Conservation (phyloP, 352 stramenopile species). For the Blastocystis sp. region DNA sequence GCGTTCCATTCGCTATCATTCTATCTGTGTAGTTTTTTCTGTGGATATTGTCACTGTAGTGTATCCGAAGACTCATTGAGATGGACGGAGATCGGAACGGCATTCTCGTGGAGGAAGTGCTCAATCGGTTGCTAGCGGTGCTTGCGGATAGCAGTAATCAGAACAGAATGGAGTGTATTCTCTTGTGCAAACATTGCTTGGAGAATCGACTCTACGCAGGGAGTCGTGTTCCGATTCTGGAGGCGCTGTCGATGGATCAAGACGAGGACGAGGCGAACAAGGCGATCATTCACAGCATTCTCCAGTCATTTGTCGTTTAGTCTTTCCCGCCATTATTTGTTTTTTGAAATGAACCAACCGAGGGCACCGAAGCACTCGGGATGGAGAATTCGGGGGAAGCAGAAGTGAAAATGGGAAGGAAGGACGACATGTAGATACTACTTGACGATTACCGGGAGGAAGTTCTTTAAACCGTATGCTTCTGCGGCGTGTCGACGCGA, state of each 20-base stretch:
- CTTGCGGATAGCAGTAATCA: background rate
- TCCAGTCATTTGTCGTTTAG: background rate
- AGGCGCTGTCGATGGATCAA: background rate
- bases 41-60: background rate
- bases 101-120: background rate
- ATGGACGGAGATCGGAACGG: conserved; percentile 42
- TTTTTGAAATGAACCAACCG: background rate
- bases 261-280: background rate
- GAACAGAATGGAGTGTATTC: background rate
- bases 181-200: conserved; percentile 8
- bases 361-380: conserved; percentile 31
- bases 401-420: background rate
- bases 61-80: background rate
- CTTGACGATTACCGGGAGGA: background rate
- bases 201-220: background rate
- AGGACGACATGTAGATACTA: background rate
- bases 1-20: background rate
- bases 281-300: background rate
- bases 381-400: conserved; percentile 44
- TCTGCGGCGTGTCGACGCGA: background rate
- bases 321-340: conserved; percentile 1
- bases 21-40: background rate
- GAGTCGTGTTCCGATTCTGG: background rate
- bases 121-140: background rate
- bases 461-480: conserved; percentile 12